These are phyloP conservation scores for Cercospora canescens DNA, from an alignment of 2,329 filamentous ascomycete genomes.

Conservation along the genomic window DNA sequence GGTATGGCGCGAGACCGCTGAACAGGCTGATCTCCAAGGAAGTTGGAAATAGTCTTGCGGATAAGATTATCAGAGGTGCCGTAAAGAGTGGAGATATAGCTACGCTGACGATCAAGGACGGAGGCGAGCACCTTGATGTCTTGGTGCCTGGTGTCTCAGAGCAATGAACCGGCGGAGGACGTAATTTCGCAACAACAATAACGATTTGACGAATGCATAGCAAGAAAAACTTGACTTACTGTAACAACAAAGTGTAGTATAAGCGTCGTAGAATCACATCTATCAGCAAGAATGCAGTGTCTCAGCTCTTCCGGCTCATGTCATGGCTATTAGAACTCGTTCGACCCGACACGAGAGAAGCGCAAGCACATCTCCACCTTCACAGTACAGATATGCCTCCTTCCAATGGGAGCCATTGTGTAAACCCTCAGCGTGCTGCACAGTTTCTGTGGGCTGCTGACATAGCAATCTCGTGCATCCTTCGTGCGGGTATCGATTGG, in stretches of 20 bases:
- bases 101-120: slow-evolving; percentile 66
- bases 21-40: slow-evolving; percentile 89
- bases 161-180: background rate
- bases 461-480: background rate
- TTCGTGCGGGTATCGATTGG: background rate
- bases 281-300: background rate
- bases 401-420: background rate
- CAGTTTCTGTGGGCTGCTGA: background rate
- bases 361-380: background rate
- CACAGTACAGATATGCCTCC: background rate
- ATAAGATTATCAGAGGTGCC: slow-evolving; percentile 86
- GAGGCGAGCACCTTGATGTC: slow-evolving; percentile 43
- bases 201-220: slow-evolving; percentile 1
- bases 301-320: background rate
- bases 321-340: background rate
- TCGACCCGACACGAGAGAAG: background rate
- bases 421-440: background rate
- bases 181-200: background rate
- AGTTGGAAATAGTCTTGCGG: slow-evolving; percentile 84
- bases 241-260: background rate
- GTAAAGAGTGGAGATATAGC: slow-evolving; percentile 75
- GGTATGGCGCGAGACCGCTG: slow-evolving; percentile 85
- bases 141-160: background rate
- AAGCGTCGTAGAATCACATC: background rate
- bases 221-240: background rate